These are phyloP conservation scores for Rachicladosporium sp. DNA, from an alignment of 2,329 filamentous ascomycete genomes.

Conservation along the genomic window DNA sequence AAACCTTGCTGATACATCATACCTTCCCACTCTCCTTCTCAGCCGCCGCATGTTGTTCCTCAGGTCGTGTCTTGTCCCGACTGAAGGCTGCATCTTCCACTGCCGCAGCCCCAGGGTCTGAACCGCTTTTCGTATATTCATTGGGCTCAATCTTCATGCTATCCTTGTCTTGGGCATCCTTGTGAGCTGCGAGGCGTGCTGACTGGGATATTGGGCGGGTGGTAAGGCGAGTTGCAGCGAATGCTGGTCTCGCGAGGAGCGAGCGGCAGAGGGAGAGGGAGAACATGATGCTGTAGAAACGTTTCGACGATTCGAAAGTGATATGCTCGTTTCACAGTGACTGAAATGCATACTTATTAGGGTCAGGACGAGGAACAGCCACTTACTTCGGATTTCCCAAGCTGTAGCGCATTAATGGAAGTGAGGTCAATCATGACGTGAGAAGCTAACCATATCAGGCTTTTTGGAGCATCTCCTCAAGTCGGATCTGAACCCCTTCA, in stretches of 20 bases:
- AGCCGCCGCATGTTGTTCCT: constrained; percentile 39
- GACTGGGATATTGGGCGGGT: constrained; percentile 1
- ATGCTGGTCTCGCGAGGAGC: neutral
- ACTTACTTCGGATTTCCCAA: no score
- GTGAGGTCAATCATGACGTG: no score
- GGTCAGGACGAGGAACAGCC: no score
- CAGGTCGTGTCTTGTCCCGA: constrained; percentile 53
- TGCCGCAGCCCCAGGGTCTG: constrained; percentile 45
- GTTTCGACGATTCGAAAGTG: no score
- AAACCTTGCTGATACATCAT: constrained; percentile 1
- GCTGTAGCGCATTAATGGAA: no score
- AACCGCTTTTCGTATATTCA: constrained; percentile 58
- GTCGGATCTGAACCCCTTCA: no score
- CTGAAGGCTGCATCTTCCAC: constrained; percentile 55
- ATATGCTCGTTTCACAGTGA: no score
- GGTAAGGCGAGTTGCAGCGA: neutral
- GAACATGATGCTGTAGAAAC: no score
- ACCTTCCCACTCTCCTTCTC: constrained; percentile 20
- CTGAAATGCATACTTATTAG: no score
- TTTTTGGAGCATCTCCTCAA: no score
- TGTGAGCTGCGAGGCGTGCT: constrained; percentile 15
- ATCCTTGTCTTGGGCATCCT: constrained; percentile 39
- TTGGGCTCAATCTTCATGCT: constrained; percentile 51
- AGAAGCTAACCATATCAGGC: no score
- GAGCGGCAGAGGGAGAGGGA: constrained; percentile 1